Evolutionary conservation across 2,329 filamentous ascomycete species (phyloP).

Genomic region (Fusarium torulosum): DNA sequence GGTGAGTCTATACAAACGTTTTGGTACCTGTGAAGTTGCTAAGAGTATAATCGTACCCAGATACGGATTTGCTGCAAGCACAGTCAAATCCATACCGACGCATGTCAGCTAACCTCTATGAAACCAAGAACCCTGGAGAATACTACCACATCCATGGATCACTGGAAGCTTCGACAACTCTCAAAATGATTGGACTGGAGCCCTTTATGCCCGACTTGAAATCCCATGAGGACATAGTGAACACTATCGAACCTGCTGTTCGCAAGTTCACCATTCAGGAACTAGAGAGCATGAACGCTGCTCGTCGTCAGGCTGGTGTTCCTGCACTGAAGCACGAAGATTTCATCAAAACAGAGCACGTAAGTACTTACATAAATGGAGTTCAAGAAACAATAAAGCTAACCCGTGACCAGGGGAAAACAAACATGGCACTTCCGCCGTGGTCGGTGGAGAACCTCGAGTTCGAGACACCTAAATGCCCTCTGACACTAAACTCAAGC

Average conservation of each 20-base stretch:
- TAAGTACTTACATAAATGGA: constrained; percentile 17
- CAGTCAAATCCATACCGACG: constrained; percentile 79
- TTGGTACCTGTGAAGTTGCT: neutral
- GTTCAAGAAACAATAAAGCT: neutral
- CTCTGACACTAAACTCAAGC: constrained; percentile 49
- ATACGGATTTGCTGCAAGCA: constrained; percentile 77
- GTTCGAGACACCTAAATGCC: constrained; percentile 60
- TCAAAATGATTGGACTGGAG: constrained; percentile 77
- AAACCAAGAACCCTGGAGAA: constrained; percentile 72
- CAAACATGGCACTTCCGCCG: constrained; percentile 57
- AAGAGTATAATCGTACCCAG: constrained; percentile 54
- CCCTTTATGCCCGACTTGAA: constrained; percentile 71
- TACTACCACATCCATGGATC: constrained; percentile 84
- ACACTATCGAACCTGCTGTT: constrained; percentile 70
- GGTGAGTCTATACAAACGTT: constrained; percentile 31
- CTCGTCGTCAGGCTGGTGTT: constrained; percentile 70
- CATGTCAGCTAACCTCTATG: constrained; percentile 79
- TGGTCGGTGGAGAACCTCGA: constrained; percentile 66
- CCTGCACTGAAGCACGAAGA: constrained; percentile 70
- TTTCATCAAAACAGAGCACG: constrained; percentile 66
- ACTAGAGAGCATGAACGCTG: constrained; percentile 69
- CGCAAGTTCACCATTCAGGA: constrained; percentile 66
- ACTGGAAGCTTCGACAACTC: constrained; percentile 75
- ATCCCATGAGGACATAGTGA: constrained; percentile 69
- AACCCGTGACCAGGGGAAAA: constrained; percentile 57